A percentile compares a stretch with the other conserved stretches of the same genome.
Conservation (phyloP, 1,139 yeast genomes). For the Lipomyces yarrowii region DNA sequence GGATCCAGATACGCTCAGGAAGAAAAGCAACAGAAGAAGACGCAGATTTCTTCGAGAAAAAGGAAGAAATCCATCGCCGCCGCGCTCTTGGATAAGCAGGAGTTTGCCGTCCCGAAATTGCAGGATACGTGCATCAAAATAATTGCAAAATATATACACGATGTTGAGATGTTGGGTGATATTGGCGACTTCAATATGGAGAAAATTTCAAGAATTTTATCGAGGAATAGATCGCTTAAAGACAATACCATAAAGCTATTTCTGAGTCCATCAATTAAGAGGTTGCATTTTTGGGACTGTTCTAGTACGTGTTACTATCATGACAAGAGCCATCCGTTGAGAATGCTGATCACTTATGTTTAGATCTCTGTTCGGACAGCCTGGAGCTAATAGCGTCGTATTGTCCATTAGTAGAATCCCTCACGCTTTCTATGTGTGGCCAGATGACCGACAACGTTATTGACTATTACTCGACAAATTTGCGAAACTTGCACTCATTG, state of each 20-base stretch:
- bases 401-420: conserved; percentile 69
- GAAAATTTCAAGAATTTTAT: conserved; percentile 71
- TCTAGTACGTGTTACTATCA: conserved; percentile 48
- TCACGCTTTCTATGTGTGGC: conserved; percentile 90
- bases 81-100: conserved; percentile 73
- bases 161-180: conserved; percentile 77
- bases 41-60: conserved; percentile 65
- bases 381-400: conserved; percentile 70
- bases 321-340: no score
- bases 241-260: conserved; percentile 73
- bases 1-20: conserved; percentile 48
- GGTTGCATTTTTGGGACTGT: conserved; percentile 87
- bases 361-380: conserved; percentile 61
- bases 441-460: conserved; percentile 80
- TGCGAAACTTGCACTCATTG: conserved; percentile 56
- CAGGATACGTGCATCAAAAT: conserved; percentile 79
- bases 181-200: conserved; percentile 67
- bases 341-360: neutral
- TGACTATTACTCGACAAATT: conserved; percentile 60
- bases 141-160: conserved; percentile 72
- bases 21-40: conserved; percentile 40
- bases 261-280: conserved; percentile 58
- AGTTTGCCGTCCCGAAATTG: conserved; percentile 63
- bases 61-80: conserved; percentile 78
- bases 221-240: conserved; percentile 77